These are phyloP conservation scores for Xylaria polymorpha DNA, from an alignment of 2,329 filamentous ascomycete species.

Conservation along the genomic window DNA sequence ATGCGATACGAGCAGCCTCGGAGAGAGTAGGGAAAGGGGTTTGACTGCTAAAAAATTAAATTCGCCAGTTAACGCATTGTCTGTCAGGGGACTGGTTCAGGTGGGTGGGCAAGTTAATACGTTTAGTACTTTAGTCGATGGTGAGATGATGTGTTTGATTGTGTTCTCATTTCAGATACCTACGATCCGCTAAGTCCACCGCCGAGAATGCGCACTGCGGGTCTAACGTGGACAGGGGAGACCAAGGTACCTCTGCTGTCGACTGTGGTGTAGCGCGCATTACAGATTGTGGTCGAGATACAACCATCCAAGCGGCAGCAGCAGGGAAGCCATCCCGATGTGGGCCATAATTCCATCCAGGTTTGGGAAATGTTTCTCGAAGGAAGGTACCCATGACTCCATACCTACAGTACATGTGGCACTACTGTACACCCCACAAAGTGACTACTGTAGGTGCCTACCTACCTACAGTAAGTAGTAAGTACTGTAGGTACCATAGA, in stretches of 20 bases:
- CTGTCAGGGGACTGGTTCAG: constrained; percentile 17
- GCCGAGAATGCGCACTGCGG: constrained; percentile 12
- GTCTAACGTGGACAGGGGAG: constrained; percentile 19
- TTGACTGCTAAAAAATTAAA: constrained; percentile 34
- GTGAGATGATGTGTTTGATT: constrained; percentile 37
- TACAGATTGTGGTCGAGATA: neutral
- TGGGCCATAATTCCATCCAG: constrained; percentile 34
- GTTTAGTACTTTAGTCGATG: constrained; percentile 16
- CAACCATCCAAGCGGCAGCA: neutral
- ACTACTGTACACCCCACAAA: constrained; percentile 5
- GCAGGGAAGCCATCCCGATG: constrained; percentile 22
- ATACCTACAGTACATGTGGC: too few species aligned
- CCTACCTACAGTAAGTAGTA: neutral
- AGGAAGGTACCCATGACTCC: constrained; percentile 17
- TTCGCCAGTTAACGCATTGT: constrained; percentile 28
- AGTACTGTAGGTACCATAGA: too few species aligned
- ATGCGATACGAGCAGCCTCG: constrained; percentile 24
- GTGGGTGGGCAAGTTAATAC: constrained; percentile 28
- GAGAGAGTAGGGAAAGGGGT: constrained; percentile 32
- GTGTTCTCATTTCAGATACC: constrained; percentile 30
- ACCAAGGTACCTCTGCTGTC: constrained; percentile 1
- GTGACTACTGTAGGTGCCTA: neutral
- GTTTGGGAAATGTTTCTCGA: constrained; percentile 35
- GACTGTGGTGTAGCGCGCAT: neutral
- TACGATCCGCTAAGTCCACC: constrained; percentile 4